Percentiles rank a stretch among this genome's conserved stretches.
These are phyloP conservation scores for Termitomyces sp. DNA, from an alignment of 768 basidiomycete genomes.

Conservation along the genomic window DNA sequence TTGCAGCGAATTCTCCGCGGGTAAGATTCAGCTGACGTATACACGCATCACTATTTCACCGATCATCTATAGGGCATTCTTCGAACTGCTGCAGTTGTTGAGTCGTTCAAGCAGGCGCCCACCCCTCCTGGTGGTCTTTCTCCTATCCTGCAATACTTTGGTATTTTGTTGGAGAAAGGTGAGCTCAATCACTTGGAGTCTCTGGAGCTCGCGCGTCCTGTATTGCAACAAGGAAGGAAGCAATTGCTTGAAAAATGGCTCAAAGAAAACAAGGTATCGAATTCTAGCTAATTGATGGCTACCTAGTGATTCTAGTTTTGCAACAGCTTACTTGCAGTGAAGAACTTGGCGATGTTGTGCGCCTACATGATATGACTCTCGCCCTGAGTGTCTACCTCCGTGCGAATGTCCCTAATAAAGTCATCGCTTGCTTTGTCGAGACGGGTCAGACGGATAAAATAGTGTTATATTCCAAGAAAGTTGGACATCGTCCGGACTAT, in stretches of 20 bases:
- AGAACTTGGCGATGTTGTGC: constrained; percentile 96
- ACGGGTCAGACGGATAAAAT: constrained; percentile 99
- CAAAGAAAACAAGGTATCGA: constrained; percentile 92
- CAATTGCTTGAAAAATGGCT: constrained; percentile 98
- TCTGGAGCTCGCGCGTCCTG: constrained; percentile 91
- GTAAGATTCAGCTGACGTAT: constrained; percentile 36
- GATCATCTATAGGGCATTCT: constrained; percentile 62
- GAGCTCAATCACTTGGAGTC: constrained; percentile 97
- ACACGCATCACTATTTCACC: no score
- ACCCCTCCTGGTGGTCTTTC: constrained; percentile 84
- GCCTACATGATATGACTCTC: constrained; percentile 92
- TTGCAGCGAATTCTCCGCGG: constrained; percentile 95
- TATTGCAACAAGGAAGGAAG: constrained; percentile 93
- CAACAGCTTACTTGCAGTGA: constrained; percentile 92
- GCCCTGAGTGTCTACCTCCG: constrained; percentile 96
- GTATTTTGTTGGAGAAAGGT: constrained; percentile 96
- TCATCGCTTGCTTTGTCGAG: constrained; percentile 98
- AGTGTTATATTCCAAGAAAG: constrained; percentile 95
- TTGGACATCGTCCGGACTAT: constrained; percentile 90
- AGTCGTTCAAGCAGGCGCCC: constrained; percentile 96
- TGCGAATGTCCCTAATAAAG: constrained; percentile 97
- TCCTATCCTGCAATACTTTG: constrained; percentile 97
- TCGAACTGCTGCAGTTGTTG: constrained; percentile 91
- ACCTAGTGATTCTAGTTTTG: not conserved
- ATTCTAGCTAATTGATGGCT: not conserved